Evolutionary conservation across 2,329 filamentous ascomycete species (phyloP).

Genomic region (Xylaria sp.): DNA sequence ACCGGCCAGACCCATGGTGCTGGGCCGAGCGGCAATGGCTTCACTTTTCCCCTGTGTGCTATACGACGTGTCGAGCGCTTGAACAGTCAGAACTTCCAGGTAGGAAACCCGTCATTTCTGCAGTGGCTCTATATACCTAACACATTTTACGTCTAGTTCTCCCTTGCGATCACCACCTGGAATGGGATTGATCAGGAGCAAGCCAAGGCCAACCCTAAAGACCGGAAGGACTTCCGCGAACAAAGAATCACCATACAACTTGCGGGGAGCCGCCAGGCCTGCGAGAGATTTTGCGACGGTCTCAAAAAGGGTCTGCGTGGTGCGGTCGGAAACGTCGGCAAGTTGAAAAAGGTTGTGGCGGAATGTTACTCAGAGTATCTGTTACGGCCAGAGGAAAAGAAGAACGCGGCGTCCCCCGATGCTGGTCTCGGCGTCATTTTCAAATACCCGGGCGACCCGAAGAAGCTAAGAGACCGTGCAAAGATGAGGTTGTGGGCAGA

Average conservation of each 20-base stretch:
- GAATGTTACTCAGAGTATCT: conserved; percentile 93
- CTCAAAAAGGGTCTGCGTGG: conserved; percentile 88
- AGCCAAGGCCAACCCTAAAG: conserved; percentile 45
- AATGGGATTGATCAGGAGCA: conserved; percentile 70
- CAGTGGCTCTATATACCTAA: conserved; percentile 2
- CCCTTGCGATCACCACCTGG: conserved; percentile 93
- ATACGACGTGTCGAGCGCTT: conserved; percentile 91
- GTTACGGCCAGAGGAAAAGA: conserved; percentile 67
- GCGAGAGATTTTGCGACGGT: conserved; percentile 94
- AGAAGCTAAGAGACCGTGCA: conserved; percentile 90
- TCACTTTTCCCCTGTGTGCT: conserved; percentile 89
- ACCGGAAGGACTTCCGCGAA: conserved; percentile 57
- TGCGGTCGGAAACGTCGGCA: conserved; percentile 85
- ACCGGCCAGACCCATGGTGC: conserved; percentile 92
- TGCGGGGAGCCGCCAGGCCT: conserved; percentile 84
- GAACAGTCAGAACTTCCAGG: conserved; percentile 86
- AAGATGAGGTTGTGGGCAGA: conserved; percentile 99
- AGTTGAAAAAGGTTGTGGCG: conserved; percentile 76
- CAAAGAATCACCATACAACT: conserved; percentile 93
- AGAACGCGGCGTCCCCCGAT: conserved; percentile 75
- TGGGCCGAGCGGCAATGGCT: conserved; percentile 92
- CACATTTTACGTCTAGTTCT: conserved; percentile 66
- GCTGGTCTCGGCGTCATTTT: conserved; percentile 92
- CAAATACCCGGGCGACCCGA: conserved; percentile 91
- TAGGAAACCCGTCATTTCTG: conserved; percentile 39